A percentile compares a stretch with the other conserved stretches of the same genome.
Evolutionary conservation across 345 rosid genomes (phyloP).

Genomic region (Moringa oleifera): DNA sequence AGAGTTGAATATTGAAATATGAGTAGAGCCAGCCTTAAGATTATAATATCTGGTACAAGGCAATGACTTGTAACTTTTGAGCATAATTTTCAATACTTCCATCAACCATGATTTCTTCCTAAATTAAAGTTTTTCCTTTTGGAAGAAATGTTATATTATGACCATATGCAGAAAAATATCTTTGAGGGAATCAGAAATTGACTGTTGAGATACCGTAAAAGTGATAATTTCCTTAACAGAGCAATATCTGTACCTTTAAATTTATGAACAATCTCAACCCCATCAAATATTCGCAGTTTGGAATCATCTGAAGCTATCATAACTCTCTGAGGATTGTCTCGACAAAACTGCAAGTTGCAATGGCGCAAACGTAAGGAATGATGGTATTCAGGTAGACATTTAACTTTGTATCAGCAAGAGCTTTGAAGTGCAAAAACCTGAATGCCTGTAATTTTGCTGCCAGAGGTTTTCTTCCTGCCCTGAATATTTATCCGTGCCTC

Average conservation of each 20-base stretch:
- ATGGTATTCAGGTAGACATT: neutral
- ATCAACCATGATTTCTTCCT: neutral
- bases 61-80: too few species aligned
- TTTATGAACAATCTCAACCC: conserved; percentile 46
- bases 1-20: too few species aligned
- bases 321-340: conserved; percentile 40
- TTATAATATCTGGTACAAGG: too few species aligned
- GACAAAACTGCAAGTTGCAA: conserved; percentile 47
- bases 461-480: conserved; percentile 37
- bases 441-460: conserved; percentile 67
- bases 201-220: neutral
- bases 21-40: too few species aligned
- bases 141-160: neutral
- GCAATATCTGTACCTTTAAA: conserved; percentile 48
- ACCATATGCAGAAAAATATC: neutral
- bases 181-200: neutral
- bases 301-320: conserved; percentile 81
- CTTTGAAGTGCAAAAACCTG: conserved; percentile 34
- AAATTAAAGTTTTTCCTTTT: neutral
- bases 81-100: too few species aligned
- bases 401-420: neutral
- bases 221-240: neutral
- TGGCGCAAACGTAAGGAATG: conserved; percentile 9
- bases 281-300: conserved; percentile 58
- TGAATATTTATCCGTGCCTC: conserved; percentile 42